Evolutionary conservation across 305 asterid genomes (phyloP).

Genomic region (Stenogyne calaminthoides): DNA sequence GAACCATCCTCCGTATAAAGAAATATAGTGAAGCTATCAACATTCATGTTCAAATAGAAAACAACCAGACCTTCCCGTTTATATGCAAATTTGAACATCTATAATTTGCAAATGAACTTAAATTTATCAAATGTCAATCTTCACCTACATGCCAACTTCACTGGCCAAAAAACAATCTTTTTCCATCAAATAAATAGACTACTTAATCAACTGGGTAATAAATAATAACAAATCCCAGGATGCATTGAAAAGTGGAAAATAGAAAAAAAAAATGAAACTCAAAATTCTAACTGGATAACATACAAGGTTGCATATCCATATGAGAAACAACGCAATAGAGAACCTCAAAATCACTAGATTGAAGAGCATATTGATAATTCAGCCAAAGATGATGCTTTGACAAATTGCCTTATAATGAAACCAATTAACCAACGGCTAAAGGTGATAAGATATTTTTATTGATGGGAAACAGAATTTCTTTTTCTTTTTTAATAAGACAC

Average conservation of each 20-base stretch:
- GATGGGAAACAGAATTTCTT: background rate
- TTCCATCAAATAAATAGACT: background rate
- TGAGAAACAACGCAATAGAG: conserved; percentile 6
- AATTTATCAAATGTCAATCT: conserved; percentile 19
- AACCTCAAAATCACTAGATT: conserved; percentile 15
- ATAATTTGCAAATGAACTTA: conserved; percentile 2
- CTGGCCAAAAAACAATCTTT: conserved; percentile 22
- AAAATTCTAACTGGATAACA: background rate
- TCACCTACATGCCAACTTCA: background rate
- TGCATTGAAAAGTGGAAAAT: conserved; percentile 24
- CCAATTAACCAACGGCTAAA: conserved; percentile 13
- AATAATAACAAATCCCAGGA: conserved; percentile 17
- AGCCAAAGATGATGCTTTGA: conserved; percentile 11
- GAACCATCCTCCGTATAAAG: conserved; percentile 95
- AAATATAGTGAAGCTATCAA: conserved; percentile 80
- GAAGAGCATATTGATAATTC: conserved; percentile 3
- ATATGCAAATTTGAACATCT: conserved; percentile 8
- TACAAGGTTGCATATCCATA: conserved; percentile 11
- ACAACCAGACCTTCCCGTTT: conserved; percentile 79
- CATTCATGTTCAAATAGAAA: conserved; percentile 76
- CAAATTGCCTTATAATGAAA: conserved; percentile 20
- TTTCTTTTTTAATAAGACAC: too few species aligned
- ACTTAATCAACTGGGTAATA: conserved; percentile 12
- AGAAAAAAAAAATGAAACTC: background rate
- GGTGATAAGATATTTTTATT: background rate